Conservation (phyloP, 192 early-diverging fungal genomes). For the Phycomyces blakesleeanus region DNA sequence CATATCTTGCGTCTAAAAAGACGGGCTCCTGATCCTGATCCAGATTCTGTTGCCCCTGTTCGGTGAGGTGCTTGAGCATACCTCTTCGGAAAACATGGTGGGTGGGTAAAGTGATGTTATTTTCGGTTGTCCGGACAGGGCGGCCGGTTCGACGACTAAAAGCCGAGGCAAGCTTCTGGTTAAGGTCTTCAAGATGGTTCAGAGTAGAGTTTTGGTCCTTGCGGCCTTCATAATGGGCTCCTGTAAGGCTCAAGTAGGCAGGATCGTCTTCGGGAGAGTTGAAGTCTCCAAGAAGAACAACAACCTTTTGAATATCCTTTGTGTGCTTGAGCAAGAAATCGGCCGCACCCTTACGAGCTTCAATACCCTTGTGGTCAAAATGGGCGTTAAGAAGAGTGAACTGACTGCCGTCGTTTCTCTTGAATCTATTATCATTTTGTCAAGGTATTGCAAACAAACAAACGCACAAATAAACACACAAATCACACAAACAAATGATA, state of each 20-base stretch:
- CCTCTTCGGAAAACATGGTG: conserved; percentile 19
- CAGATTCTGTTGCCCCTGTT: neutral
- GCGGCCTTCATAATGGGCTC: neutral
- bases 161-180: neutral
- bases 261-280: conserved; percentile 25
- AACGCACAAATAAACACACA: neutral
- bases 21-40: neutral
- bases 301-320: neutral
- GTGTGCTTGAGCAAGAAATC: conserved; percentile 18
- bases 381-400: conserved; percentile 35
- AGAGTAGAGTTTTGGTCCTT: conserved; percentile 13
- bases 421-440: conserved; percentile 12
- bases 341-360: conserved; percentile 26
- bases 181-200: conserved; percentile 7
- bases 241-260: conserved; percentile 29
- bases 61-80: neutral
- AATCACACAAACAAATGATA: neutral
- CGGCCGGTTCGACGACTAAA: neutral
- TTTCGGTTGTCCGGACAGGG: conserved; percentile 10
- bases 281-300: conserved; percentile 32
- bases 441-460: neutral
- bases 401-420: conserved; percentile 1
- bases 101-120: conserved; percentile 15
- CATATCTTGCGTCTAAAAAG: conserved; percentile 34
- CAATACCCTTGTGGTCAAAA: conserved; percentile 24